phyloP scores from a whole-genome alignment of 2,329 filamentous ascomycete species.

The Fusarium metavorans region DNA sequence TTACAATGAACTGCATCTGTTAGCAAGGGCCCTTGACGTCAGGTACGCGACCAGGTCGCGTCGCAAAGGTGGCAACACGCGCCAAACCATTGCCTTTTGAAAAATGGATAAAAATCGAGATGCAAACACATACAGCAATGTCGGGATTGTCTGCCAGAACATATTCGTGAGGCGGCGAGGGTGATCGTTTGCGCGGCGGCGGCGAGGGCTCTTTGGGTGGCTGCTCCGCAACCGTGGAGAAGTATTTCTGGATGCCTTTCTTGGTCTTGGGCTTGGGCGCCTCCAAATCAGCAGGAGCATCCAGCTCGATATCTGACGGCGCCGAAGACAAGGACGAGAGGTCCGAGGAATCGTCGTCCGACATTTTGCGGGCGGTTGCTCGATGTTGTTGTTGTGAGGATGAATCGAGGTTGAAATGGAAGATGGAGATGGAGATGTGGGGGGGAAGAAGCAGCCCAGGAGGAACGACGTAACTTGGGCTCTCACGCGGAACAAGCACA shows the following conservation, averaged over 20 bases:
- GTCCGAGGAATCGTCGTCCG: slow-evolving; percentile 72
- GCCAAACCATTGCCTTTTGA: slow-evolving; percentile 46
- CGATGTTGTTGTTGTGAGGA: slow-evolving; percentile 32
- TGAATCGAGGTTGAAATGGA: slow-evolving; percentile 36
- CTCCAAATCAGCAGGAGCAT: slow-evolving; percentile 54
- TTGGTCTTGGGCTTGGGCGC: slow-evolving; percentile 61
- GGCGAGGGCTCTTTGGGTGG: slow-evolving; percentile 71
- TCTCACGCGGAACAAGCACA: slow-evolving; percentile 45
- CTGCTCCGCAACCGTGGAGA: slow-evolving; percentile 67
- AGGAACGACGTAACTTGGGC: slow-evolving; percentile 47
- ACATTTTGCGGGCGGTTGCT: slow-evolving; percentile 58
- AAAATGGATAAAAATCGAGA: slow-evolving; percentile 10
- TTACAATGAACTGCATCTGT: slow-evolving; percentile 86
- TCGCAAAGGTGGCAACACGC: slow-evolving; percentile 55
- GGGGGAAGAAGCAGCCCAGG: slow-evolving; percentile 44
- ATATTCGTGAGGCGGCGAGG: slow-evolving; percentile 91
- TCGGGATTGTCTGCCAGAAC: slow-evolving; percentile 90
- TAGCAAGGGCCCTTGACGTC: slow-evolving; percentile 49
- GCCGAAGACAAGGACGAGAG: slow-evolving; percentile 69
- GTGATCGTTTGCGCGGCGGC: slow-evolving; percentile 80
- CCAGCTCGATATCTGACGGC: slow-evolving; percentile 62
- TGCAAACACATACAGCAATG: slow-evolving; percentile 84
- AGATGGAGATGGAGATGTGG: slow-evolving; percentile 46
- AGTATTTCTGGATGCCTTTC: slow-evolving; percentile 74
- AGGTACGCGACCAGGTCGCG: slow-evolving; percentile 66